Base-by-base conservation (phyloP, 306 rosid species). In the Prinsepia uniflora region DNA sequence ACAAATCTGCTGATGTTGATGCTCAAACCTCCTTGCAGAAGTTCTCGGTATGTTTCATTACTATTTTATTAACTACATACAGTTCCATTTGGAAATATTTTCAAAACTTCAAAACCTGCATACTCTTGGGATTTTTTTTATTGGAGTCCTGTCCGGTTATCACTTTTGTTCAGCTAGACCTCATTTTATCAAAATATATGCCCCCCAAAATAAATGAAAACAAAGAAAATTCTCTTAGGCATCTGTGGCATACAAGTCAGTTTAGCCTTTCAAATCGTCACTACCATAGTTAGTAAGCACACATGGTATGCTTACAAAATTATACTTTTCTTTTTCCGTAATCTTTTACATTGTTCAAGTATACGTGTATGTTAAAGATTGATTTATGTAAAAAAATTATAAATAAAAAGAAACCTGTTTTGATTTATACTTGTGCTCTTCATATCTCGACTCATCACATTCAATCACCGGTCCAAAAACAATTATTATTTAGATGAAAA, bases 11-110 rank as follows among this genome's bases (percentile, higher is more conserved):
- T 45, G 90, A 93, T 57, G 61, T 68, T 22, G 96, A 89, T 0
- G 79, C 92, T 54, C 89, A 86, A 47, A 92, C 64, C 73, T 76
- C 97, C 41, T 82, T 93, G 88, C 86, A 89, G 54, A 90, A 93
- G 78, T 93, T 93, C 65, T 88, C 97, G 14, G 98, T 93, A 86
- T 18, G 88, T 73, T 34, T 68, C 75, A 61, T 68, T 54, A 42
- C 48, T 8, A 46, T 47, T 20, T 13, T 44, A 55, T 43, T 55
- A 20, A 8, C 41, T 47, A 24, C 7, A 30, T 30, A 14, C 58
- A 30, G 19, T 47, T 67, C 45, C 30, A 36, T 10, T 14, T 34
- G 39, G 24, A 15, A 30, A 24, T 24, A 24, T 24, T 24, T 24
- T 24, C 30, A 24, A 24, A 24, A 24, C 30, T 24, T 24, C 1